Evolutionary conservation across 768 basidiomycete species (phyloP).

Genomic region (Rhodotorula kratochvilovae): DNA sequence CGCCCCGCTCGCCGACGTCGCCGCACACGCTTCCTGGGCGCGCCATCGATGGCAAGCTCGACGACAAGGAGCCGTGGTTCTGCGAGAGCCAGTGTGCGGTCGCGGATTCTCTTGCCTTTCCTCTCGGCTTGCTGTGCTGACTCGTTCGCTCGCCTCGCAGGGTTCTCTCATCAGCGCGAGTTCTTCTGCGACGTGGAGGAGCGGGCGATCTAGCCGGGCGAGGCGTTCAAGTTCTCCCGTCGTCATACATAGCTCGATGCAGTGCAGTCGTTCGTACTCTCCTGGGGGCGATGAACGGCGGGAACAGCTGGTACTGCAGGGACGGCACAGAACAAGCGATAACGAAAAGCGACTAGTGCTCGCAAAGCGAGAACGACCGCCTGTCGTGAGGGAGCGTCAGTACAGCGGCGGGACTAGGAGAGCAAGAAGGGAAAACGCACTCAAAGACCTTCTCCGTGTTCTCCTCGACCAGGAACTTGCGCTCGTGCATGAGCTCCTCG

Average conservation of each 20-base stretch:
- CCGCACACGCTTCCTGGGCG: conserved; percentile 13
- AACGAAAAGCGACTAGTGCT: background rate
- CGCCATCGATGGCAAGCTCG: conserved; percentile 6
- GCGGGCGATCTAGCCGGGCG: background rate
- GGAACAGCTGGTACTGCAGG: too few species aligned
- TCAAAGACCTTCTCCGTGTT: background rate
- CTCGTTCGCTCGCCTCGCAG: background rate
- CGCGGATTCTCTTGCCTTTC: background rate
- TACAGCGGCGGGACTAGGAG: too few species aligned
- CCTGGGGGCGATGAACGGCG: too few species aligned
- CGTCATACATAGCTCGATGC: too few species aligned
- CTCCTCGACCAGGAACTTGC: conserved; percentile 5
- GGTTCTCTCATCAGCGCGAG: conserved; percentile 1
- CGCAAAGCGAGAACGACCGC: background rate
- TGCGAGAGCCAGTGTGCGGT: background rate
- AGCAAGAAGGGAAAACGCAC: background rate
- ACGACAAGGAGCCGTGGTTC: conserved; percentile 11
- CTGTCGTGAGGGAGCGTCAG: background rate
- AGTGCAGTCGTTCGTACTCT: too few species aligned
- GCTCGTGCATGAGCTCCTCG: conserved; percentile 18
- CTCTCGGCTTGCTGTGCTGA: background rate
- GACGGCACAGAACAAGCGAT: background rate
- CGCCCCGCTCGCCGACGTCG: background rate
- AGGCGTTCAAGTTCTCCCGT: too few species aligned
- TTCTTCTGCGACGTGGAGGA: background rate